Base-by-base conservation (phyloP, 2,329 filamentous ascomycete genomes). In the Cladosporium sp. region DNA sequence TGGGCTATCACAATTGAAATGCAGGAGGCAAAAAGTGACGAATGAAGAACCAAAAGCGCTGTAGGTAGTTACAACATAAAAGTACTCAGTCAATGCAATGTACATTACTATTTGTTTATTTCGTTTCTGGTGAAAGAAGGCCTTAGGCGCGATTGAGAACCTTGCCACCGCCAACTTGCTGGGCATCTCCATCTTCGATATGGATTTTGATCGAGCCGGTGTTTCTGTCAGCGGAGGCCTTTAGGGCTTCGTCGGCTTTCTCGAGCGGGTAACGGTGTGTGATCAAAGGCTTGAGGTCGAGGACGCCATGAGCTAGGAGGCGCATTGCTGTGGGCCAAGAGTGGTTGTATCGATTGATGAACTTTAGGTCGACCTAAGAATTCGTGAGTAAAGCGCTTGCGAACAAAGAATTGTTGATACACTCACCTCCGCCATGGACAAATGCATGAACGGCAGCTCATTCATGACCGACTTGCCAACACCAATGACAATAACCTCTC, bases 271-370 rank as follows among this genome's bases (percentile, higher is more conserved):
- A 85, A 1, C 70, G 73, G 62, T 87, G 83, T 9, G 82, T 81
- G 3, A 86, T 77, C 15, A 85, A 66, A 42, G 74, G 75, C 59
- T 82, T 82, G 16, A 85, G 68, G 59, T 85, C 76, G 7, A 87
- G 61, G 1, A 85, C 72, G 0, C 77, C 78, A 3, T 80, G 79
- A 35, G 72, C 74, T 22, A 87, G 61, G 41, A 78, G 79, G 6
- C 78, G 72, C 29, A 87, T 83, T 0, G 80, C 84, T 0, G 78
- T 75, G 0, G 83, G 83, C 83, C 84, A 87, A 0, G 83, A 86
- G 59, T 86, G 82, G 35, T 77, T 73, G 62, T 86, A 87, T 7
- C 84, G 74, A 63, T 87, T 86, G 62, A 86, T 86, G 67, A 87
- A 87, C 32, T 77, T 79, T 20, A 87, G 70, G 57, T 85, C 75